phyloP scores from a whole-genome alignment of 345 rosid genomes.

The Euphorbia peplus region DNA sequence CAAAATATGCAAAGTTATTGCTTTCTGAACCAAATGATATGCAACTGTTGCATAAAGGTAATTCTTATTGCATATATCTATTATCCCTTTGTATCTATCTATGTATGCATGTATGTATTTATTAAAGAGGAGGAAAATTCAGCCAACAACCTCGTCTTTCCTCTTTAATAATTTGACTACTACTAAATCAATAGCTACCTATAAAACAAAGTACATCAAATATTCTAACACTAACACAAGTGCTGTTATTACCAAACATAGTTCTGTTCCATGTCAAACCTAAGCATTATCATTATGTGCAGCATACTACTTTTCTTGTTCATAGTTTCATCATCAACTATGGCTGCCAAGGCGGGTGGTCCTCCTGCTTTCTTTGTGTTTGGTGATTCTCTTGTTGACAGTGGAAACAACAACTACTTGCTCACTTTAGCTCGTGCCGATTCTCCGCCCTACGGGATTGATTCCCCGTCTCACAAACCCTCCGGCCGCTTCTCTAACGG shows the following conservation, averaged over 20 bases:
- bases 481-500: slow-evolving; percentile 31
- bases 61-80: no score
- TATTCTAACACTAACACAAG: not conserved
- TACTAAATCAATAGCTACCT: not conserved
- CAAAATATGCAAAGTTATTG: no score
- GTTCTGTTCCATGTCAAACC: not conserved
- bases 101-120: no score
- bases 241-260: not conserved
- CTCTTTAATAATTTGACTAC: not conserved
- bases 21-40: no score
- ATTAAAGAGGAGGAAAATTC: no score
- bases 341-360: not conserved
- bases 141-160: not conserved
- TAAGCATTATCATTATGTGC: not conserved
- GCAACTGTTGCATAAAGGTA: no score
- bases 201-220: not conserved
- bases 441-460: slow-evolving; percentile 20
- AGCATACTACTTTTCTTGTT: not conserved
- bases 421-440: slow-evolving; percentile 27
- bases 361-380: slow-evolving; percentile 26
- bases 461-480: slow-evolving; percentile 21
- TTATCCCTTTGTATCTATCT: no score
- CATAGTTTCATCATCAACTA: not conserved
- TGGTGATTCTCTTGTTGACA: slow-evolving; percentile 24
- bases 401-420: slow-evolving; percentile 27